Evolutionary conservation across 2,329 filamentous ascomycete genomes (phyloP).

Genomic region (Talaromyces sp.): DNA sequence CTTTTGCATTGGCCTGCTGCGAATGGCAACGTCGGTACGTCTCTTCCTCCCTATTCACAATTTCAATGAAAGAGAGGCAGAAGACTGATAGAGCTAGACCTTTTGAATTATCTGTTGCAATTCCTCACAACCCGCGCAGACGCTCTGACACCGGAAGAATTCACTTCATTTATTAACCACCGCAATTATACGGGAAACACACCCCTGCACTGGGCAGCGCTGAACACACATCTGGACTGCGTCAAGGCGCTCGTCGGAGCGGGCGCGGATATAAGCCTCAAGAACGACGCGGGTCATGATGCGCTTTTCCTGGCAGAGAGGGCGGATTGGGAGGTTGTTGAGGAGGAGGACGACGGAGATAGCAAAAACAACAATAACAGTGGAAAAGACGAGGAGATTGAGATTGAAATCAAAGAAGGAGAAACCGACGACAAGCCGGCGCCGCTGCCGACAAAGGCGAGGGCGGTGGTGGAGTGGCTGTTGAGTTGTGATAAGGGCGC

Average conservation of each 20-base stretch:
- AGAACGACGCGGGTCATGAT: constrained; percentile 81
- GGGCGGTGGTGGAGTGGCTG: constrained; percentile 43
- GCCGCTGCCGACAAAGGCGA: constrained; percentile 31
- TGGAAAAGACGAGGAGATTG: constrained; percentile 16
- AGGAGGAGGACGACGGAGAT: constrained; percentile 22
- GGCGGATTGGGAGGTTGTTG: constrained; percentile 60
- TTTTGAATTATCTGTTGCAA: constrained; percentile 48
- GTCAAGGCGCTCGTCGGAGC: constrained; percentile 73
- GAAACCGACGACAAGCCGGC: neutral
- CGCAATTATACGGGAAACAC: constrained; percentile 85
- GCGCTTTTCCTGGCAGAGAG: constrained; percentile 70
- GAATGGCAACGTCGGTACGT: constrained; percentile 76
- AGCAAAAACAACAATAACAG: constrained; percentile 19
- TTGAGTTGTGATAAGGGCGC: constrained; percentile 37
- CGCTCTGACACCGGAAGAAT: constrained; percentile 19
- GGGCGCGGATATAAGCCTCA: constrained; percentile 72
- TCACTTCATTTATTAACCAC: constrained; percentile 40
- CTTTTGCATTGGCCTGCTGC: constrained; percentile 85
- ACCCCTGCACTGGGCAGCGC: constrained; percentile 85
- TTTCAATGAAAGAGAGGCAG: too few relatives aligned
- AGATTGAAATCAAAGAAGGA: constrained; percentile 23
- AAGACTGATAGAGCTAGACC: constrained; percentile 32
- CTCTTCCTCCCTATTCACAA: neutral
- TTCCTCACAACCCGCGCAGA: neutral
- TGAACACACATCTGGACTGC: constrained; percentile 78